Evolutionary conservation across 192 early-diverging fungal genomes (phyloP), one percentile per base, ranked within the genome.

Genomic region (Rhizophagus clarus): DNA sequence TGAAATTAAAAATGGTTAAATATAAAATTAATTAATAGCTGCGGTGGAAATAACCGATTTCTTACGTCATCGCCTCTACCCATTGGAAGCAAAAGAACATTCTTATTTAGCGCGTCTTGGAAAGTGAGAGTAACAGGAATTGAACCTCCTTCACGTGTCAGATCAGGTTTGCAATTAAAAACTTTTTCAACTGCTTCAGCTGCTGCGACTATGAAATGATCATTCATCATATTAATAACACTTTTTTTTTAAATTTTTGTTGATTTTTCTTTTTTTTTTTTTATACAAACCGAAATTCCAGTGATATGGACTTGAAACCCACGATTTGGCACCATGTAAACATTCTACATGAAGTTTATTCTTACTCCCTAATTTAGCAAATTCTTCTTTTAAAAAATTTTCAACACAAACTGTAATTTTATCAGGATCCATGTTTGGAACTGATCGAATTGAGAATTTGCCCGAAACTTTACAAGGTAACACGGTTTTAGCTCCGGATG

Each of bases 91-190:
- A 99, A 89, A 71, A 99, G 85, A 28, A 97, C 95, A 81, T 92
- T 96, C 88, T 93, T 94, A 74, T 94, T 85, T 26, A 99, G 87
- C 51, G 94, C 94, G 82, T 99, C 96, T 90, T 99, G 96, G 90
- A 99, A 99, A 8, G 95, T 96, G 74, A 99, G 88, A 11, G 98
- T 99, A 17, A 99, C 97, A 28, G 98, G 98, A 82, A 99, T 99
- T 32, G 94, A 96, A 10, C 98, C 98, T 76, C 97, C 97, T 89
- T 99, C 98, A 83, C 98, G 94, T 31, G 97, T 99, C 83, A 95
- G 88, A 82, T 99, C 98, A 72, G 98, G 98, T 86, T 91, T 95
- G 79, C 94, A 93, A 68, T 92, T 90, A 84, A 93, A 97, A 26
- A 98, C 94, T 61, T 85, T 93, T 88, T 98, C 95, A 76, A 95